Base-by-base conservation (phyloP, 345 rosid genomes). In the Luvunga scandens region DNA sequence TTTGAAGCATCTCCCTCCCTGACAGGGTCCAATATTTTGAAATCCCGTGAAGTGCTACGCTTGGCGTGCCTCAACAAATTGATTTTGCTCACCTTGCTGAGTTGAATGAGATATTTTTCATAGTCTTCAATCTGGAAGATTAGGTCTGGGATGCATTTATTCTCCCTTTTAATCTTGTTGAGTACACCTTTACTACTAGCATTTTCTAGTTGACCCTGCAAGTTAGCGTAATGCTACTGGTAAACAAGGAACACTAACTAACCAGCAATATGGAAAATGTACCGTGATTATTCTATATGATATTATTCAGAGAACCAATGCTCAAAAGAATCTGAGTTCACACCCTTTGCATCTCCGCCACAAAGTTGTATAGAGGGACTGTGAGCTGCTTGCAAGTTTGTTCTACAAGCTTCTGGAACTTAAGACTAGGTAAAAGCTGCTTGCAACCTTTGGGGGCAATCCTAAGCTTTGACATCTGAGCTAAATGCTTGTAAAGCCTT, bases 121-220 rank as follows among this genome's bases (percentile, higher is more conserved):
- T 83, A 94, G 77, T 92, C 95, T 81, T 94, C 98, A 61, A 94
- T 91, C 83, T 91, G 97, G 79, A 87, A 94, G 69, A 94, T 91
- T 75, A 94, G 82, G 72, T 91, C 95, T 2, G 97, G 98, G 70
- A 94, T 90, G 91, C 91, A 90, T 84, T 86, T 90, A n/a, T 92
- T 92, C 85, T 94, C 98, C 88, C 91, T 89, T 83, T 89, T 92
- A 78, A 92, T 94, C 92, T 90, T 92, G 85, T 87, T 87, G 70
- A 88, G 79, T 71, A 88, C 83, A 16, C 92, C 91, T 84, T 86
- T 94, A n/a, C 81, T 69, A 66, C 63, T 86, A 22, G 82, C 68
- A 69, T 72, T 90, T 57, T 87, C 93, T 71, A 84, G 91, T 72
- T 93, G 95, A 72, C 79, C 90, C 97, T 92, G 94, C 84, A 77